Conservation (phyloP, 208 protist species). For the Leishmania tarentolae region DNA sequence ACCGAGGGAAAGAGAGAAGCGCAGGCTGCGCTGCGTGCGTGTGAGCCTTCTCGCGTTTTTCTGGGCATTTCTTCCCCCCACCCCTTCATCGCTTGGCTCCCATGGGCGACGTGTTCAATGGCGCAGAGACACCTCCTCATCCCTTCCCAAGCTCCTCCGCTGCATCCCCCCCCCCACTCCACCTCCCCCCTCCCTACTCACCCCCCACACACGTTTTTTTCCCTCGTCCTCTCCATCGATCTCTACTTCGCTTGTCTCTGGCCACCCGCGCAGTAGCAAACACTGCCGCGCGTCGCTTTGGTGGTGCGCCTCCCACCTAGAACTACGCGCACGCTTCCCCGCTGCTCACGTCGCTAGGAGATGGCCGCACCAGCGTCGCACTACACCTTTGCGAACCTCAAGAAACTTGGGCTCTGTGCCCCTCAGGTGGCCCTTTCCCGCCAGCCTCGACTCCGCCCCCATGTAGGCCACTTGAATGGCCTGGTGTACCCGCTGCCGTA, state of each 20-base stretch:
- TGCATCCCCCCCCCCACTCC: too few species aligned
- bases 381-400: slow-evolving; percentile 71
- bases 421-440: slow-evolving; percentile 81
- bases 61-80: not conserved
- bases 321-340: not conserved
- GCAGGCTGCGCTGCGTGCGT: not conserved
- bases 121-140: not conserved
- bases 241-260: not conserved
- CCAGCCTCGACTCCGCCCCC: slow-evolving; percentile 75
- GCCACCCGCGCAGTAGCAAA: not conserved
- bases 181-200: too few species aligned
- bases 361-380: slow-evolving; percentile 61
- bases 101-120: not conserved
- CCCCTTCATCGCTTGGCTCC: not conserved
- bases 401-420: slow-evolving; percentile 56
- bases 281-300: not conserved
- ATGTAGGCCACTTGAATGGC: slow-evolving; percentile 61
- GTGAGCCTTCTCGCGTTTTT: not conserved
- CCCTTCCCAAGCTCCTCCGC: not conserved
- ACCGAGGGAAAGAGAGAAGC: not conserved
- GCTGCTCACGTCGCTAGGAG: not conserved
- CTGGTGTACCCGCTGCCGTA: slow-evolving; percentile 89
- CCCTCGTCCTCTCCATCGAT: not conserved
- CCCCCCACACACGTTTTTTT: too few species aligned
- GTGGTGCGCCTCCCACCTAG: not conserved